Evolutionary conservation across 2,329 filamentous ascomycete species (phyloP), one percentile per base, ranked within the genome.

Genomic region (Xylaria multiplex): DNA sequence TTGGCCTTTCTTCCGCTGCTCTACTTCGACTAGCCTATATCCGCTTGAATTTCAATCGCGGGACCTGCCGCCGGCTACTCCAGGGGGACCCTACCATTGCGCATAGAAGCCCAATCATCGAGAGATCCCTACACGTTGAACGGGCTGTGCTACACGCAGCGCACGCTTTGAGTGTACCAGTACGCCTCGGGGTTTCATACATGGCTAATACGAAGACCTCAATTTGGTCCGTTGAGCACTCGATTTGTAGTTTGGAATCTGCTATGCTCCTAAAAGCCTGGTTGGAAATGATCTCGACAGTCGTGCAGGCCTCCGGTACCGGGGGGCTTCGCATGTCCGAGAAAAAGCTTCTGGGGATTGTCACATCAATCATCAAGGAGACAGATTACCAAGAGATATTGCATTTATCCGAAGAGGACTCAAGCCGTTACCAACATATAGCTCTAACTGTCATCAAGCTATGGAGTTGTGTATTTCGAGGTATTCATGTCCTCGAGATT

Each of bases 161-260:
- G 0, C 84, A 86, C 64, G 84, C 84, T 13, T 77, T 87, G 8
- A 85, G 84, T 9, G 84, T 86, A 30, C 84, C 83, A 0, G 82
- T 86, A 2, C 79, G 83, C 46, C 78, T 86, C 8, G 85, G 85
- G 1, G 81, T 86, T 56, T 80, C 83, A 56, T 84, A 84, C 57
- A 84, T 86, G 43, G 83, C 84, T 2, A 79, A 79, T 52, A 85
- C 81, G 1, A 83, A 85, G 71, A 84, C 83, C 1, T 82, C 85
- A 61, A 83, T 85, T 71, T 86, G 84, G 85, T 83, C 81, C 43
- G 83, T 86, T 32, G 83, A 86, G 69, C 84, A 86, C 69, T 83
- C 83, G 1, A 76, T 86, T 6, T 85, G 83, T 74, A 84, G 81
- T 65, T 73, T 86, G 16, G 84, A 86, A 69, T 86, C 84, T 62